Evolutionary conservation across 352 stramenopile species (phyloP).

Genomic region (Elongisporangium anandrum): DNA sequence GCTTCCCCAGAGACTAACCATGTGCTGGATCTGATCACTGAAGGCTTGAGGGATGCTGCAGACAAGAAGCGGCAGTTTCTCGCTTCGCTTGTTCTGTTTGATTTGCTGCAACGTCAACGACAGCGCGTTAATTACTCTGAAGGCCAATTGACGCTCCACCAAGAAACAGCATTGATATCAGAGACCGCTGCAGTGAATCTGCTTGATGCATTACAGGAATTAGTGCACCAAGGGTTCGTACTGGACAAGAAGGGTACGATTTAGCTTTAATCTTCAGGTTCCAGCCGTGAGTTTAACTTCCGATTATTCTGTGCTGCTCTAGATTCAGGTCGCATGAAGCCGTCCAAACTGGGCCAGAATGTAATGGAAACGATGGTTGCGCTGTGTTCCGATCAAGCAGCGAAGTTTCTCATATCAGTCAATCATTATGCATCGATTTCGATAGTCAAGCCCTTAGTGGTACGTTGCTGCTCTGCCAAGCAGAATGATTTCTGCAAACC

Average conservation of each 20-base stretch:
- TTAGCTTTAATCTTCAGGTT: too few relatives aligned
- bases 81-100: conserved; percentile 54
- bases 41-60: conserved; percentile 15
- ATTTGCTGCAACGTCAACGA: conserved; percentile 41
- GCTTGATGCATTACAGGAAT: neutral
- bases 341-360: conserved; percentile 44
- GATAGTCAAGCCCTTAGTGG: neutral
- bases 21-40: conserved; percentile 32
- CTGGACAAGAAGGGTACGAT: neutral
- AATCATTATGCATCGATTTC: neutral
- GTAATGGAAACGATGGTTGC: conserved; percentile 49
- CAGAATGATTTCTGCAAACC: neutral
- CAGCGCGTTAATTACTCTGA: neutral
- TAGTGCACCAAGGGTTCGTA: neutral
- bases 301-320: too few relatives aligned
- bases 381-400: conserved; percentile 26
- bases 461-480: neutral
- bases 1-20: neutral
- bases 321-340: conserved; percentile 25
- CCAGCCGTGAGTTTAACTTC: too few relatives aligned
- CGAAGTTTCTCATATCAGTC: conserved; percentile 10
- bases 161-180: neutral
- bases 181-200: neutral
- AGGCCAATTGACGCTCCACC: neutral
- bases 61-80: conserved; percentile 52